Base-by-base conservation (phyloP, 768 basidiomycete genomes). In the Pseudohyphozyma bogoriensis region DNA sequence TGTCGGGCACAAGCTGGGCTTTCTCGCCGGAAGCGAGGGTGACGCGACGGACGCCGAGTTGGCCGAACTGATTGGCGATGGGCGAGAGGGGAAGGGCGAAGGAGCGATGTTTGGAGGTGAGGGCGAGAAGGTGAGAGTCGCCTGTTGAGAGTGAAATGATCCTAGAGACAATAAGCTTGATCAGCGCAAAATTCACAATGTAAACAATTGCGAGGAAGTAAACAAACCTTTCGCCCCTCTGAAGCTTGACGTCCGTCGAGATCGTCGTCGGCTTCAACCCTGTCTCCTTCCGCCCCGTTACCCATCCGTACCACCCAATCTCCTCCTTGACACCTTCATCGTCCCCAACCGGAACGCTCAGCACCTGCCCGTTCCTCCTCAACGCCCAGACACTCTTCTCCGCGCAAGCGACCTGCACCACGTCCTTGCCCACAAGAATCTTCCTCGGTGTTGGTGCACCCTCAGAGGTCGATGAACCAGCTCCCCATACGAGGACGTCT, bases 401-500 rank as follows among this genome's bases (percentile, higher is more conserved):
- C 0, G 68, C 65, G 16, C 62, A 37, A 4, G 49, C 60, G 29
- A 69, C 54, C 45, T 55, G 24, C 39, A 69, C 44, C 39, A 69
- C 49, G 61, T 70, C 57, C 29, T 62, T 53, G 11, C 7, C 16
- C 11, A 37, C 11, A 18, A 37, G 35, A 70, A 59, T 65, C 64
- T 63, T 31, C 59, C n/a, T n/a, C n/a, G n/a, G n/a, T n/a, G n/a
- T n/a, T n/a, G n/a, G n/a, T 49, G 73, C 53, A 20, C 72, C 65
- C 59, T 62, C 6, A 73, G 63, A 20, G 63, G 70, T 63, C 20
- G 77, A 77, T 72, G 83, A 85, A 0, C 80, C 83, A 44, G 78
- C 77, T 0, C 87, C 87, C 87, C 87, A 90, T 67, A 89, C 86
- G 68, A 87, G 85, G 4, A 88, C 83, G 66, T 91, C 84, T 29